phyloP scores from a whole-genome alignment of 2,329 filamentous ascomycete species.

The Fusarium nurragi region DNA sequence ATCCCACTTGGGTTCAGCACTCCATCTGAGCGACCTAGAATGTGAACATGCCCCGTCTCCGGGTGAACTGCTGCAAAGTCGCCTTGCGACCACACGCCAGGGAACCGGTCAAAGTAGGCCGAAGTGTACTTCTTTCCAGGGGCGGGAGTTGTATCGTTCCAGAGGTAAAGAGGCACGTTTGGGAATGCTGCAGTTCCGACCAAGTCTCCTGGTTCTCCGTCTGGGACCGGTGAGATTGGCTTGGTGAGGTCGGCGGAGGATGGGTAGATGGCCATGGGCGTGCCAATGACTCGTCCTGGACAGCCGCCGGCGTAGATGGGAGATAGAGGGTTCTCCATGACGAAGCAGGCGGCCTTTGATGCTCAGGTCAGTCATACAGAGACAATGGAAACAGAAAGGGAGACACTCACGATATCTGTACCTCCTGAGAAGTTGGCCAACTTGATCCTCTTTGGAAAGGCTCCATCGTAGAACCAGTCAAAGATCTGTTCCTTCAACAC shows the following conservation, averaged over 20 bases:
- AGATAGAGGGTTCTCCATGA: constrained; percentile 71
- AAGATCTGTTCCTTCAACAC: constrained; percentile 80
- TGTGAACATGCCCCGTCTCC: constrained; percentile 68
- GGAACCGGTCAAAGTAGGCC: constrained; percentile 70
- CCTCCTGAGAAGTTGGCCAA: constrained; percentile 80
- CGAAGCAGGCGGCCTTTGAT: constrained; percentile 65
- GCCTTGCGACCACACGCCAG: constrained; percentile 81
- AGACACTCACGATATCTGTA: constrained; percentile 72
- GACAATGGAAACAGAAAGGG: accelerated
- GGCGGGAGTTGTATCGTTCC: constrained; percentile 61
- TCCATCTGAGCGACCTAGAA: constrained; percentile 78
- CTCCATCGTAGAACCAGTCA: constrained; percentile 79
- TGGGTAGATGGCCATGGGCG: constrained; percentile 69
- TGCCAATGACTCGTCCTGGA: constrained; percentile 60
- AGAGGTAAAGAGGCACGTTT: constrained; percentile 76
- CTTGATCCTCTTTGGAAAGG: constrained; percentile 73
- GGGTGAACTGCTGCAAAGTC: constrained; percentile 81
- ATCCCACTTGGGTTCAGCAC: constrained; percentile 83
- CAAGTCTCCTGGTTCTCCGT: constrained; percentile 77
- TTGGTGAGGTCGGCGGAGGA: constrained; percentile 55
- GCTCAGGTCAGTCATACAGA: neutral
- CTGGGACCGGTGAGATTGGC: constrained; percentile 55
- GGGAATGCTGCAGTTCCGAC: constrained; percentile 77
- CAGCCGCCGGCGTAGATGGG: constrained; percentile 70
- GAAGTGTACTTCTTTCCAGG: constrained; percentile 66